Conservation (phyloP, 2,329 filamentous ascomycete species). For the Aspergillus sp. region DNA sequence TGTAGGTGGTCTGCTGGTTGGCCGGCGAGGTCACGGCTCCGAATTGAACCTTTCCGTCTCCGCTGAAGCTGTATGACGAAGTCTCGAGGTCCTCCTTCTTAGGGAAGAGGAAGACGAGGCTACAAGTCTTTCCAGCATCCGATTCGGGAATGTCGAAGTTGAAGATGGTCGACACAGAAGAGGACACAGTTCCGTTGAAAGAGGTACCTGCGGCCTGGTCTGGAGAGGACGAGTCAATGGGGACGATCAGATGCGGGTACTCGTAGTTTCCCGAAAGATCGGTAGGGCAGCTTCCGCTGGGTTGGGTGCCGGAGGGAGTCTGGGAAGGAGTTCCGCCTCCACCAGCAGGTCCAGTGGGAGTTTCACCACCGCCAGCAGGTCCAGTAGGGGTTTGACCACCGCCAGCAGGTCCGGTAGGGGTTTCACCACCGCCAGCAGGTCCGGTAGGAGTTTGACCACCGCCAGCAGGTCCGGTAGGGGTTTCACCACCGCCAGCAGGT, state of each 20-base stretch:
- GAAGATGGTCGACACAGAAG: constrained; percentile 59
- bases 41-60: constrained; percentile 56
- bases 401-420: background rate
- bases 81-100: constrained; percentile 57
- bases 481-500: background rate
- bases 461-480: background rate
- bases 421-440: background rate
- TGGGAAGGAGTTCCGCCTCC: background rate
- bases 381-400: background rate
- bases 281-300: constrained; percentile 42
- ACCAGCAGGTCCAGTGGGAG: background rate
- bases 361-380: background rate
- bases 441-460: background rate
- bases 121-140: constrained; percentile 61
- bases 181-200: constrained; percentile 57
- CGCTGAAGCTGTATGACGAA: constrained; percentile 56
- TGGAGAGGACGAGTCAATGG: constrained; percentile 57
- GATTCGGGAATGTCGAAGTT: constrained; percentile 65
- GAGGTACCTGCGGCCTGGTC: constrained; percentile 54
- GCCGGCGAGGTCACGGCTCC: constrained; percentile 50
- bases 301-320: constrained; percentile 8
- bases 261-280: constrained; percentile 50
- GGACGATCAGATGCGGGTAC: constrained; percentile 64
- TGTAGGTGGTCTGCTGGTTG: constrained; percentile 52
- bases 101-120: constrained; percentile 66